Evolutionary conservation across 2,329 filamentous ascomycete species (phyloP).

Genomic region (Dothistroma septosporum): DNA sequence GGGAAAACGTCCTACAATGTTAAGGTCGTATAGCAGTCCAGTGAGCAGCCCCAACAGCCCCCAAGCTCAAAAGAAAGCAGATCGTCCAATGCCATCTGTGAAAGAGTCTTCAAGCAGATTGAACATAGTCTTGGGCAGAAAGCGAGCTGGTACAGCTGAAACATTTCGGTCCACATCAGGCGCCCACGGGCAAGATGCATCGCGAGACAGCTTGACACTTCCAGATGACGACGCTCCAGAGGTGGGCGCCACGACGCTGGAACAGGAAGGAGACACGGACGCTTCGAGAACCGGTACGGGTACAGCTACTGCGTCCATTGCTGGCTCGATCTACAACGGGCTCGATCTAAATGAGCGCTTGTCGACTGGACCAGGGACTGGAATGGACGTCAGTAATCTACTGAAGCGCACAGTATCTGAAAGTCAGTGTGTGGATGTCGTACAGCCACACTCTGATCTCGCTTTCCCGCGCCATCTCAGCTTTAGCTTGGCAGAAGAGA

Average conservation of each 20-base stretch:
- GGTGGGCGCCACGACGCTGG: slow-evolving; percentile 6
- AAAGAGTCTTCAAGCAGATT: slow-evolving; percentile 20
- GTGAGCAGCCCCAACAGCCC: slow-evolving; percentile 29
- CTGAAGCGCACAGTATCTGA: slow-evolving; percentile 54
- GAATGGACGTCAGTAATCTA: slow-evolving; percentile 44
- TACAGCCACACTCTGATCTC: slow-evolving; percentile 42
- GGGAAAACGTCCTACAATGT: slow-evolving; percentile 19
- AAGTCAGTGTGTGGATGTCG: slow-evolving; percentile 42
- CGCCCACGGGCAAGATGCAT: neutral
- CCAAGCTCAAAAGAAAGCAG: slow-evolving; percentile 6
- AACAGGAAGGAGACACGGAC: slow-evolving; percentile 7
- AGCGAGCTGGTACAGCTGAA: slow-evolving; percentile 13
- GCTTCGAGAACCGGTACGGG: slow-evolving; percentile 8
- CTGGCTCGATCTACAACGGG: slow-evolving; percentile 58
- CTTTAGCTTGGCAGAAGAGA: slow-evolving; percentile 71
- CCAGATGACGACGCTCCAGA: slow-evolving; percentile 3
- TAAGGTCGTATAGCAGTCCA: slow-evolving; percentile 26
- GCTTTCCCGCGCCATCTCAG: slow-evolving; percentile 70
- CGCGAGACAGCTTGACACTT: slow-evolving; percentile 12
- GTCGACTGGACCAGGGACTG: slow-evolving; percentile 47
- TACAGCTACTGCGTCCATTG: slow-evolving; percentile 46
- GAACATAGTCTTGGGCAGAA: slow-evolving; percentile 13
- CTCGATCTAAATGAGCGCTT: slow-evolving; percentile 55
- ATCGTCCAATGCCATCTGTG: slow-evolving; percentile 9
- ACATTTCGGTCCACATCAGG: slow-evolving; percentile 2